Evolutionary conservation across 73 alveolate species (phyloP).

Genomic region (Paramecium biaurelia): DNA sequence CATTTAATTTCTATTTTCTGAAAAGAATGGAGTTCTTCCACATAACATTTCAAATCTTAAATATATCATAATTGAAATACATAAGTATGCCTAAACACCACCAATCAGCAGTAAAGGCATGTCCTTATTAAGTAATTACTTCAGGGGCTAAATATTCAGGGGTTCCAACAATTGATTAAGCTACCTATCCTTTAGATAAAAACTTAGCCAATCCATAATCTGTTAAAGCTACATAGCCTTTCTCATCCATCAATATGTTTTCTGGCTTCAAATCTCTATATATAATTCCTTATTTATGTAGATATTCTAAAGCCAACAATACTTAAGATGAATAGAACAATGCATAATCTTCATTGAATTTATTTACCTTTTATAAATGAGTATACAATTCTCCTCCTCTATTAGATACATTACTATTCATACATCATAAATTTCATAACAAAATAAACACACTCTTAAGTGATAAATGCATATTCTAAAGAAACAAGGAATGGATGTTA

Average conservation of each 20-base stretch:
- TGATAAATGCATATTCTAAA: conserved; percentile 92
- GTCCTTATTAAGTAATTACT: conserved; percentile 76
- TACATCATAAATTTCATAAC: conserved; percentile 87
- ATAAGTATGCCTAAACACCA: conserved; percentile 80
- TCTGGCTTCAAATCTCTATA: conserved; percentile 92
- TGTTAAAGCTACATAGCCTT: conserved; percentile 79
- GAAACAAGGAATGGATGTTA: conserved; percentile 94
- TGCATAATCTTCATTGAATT: conserved; percentile 53
- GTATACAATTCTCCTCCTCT: conserved; percentile 62
- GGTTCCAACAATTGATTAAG: conserved; percentile 79
- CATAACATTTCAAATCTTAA: conserved; percentile 93
- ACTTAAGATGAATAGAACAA: conserved; percentile 59
- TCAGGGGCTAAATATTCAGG: conserved; percentile 91
- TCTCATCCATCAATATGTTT: conserved; percentile 77
- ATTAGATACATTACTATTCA: not conserved
- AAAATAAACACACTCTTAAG: conserved; percentile 61
- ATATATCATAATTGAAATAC: not conserved
- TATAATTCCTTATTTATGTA: conserved; percentile 72
- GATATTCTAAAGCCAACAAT: conserved; percentile 71
- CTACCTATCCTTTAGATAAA: conserved; percentile 67
- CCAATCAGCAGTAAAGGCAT: conserved; percentile 73
- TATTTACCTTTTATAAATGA: conserved; percentile 43
- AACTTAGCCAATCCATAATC: conserved; percentile 87
- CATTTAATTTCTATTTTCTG: conserved; percentile 87
- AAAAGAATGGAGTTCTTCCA: conserved; percentile 97